Base-by-base conservation (phyloP, 2,329 filamentous ascomycete genomes). In the Colletotrichum costaricense region DNA sequence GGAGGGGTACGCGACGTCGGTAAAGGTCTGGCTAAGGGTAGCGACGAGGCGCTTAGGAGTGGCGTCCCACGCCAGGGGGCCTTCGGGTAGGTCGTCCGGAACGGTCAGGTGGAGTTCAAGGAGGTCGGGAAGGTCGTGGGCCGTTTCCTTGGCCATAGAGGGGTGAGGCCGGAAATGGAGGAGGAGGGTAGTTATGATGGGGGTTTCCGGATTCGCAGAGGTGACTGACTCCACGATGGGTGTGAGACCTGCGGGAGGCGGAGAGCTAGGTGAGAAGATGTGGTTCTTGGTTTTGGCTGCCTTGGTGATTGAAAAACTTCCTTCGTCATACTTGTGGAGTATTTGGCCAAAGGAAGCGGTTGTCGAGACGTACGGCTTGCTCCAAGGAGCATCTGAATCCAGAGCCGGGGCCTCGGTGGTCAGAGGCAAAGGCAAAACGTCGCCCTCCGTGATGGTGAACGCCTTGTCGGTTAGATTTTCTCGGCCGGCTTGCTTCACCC, bases 281-380 rank as follows among this genome's bases (percentile, higher is more conserved):
- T 84, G 85, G 5, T 70, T 63, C 7, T n/a, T 57, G 35, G 11
- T 22, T 56, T 69, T 5, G 8, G 60, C 42, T n/a, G 69, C 69
- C 26, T 14, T 26, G 19, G 63, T 49, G 11, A 56, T 19, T 24
- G 19, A 30, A 19, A 69, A 66, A 6, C 16, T 4, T 35, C 16
- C 26, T 26, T 70, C 62, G 46, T 80, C 19, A 1, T 49, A 77
- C 26, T 75, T 64, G 72, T 87, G 85, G 0, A 91, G 82, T 42
- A 90, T 74, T 66, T 88, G 86, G 22, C 89, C 89, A 75, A 91
- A 91, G 3, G 82, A 81, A 12, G 88, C 87, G 3, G 77, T 79
- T 1, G 85, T 84, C 11, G 69, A 22, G 30, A n/a, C 58, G 42
- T 58, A 72, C 30, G 22, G 24, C 54, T 58, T 68, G 63, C 72